phyloP scores from a whole-genome alignment of 2,329 filamentous ascomycete species.

The Mycogone perniciosa region DNA sequence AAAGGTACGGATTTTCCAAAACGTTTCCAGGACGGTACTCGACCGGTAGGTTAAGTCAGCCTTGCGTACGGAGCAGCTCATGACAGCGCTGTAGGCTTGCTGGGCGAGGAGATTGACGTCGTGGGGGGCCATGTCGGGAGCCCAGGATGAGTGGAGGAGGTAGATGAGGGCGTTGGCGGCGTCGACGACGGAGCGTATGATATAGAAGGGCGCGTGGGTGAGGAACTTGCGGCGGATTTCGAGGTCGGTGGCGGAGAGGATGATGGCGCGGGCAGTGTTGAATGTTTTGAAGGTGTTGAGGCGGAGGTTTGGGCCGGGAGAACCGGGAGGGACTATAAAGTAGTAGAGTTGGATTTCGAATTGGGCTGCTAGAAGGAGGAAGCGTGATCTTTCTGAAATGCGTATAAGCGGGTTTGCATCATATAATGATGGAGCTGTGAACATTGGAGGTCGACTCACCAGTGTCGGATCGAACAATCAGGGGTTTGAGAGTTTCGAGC shows the following conservation, averaged over 20 bases:
- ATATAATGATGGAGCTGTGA: neutral
- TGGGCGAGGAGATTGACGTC: slow-evolving; percentile 27
- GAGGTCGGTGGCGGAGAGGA: slow-evolving; percentile 37
- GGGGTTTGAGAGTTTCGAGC: slow-evolving; percentile 40
- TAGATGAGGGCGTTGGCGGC: slow-evolving; percentile 41
- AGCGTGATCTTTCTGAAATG: slow-evolving; percentile 38
- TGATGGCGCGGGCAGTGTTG: slow-evolving; percentile 40
- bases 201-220: slow-evolving; percentile 43
- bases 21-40: slow-evolving; percentile 43
- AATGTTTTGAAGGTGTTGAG: slow-evolving; percentile 42
- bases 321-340: slow-evolving; percentile 37
- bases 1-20: slow-evolving; percentile 36
- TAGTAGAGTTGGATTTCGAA: slow-evolving; percentile 51
- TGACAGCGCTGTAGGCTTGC: slow-evolving; percentile 30
- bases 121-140: slow-evolving; percentile 24
- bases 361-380: slow-evolving; percentile 42
- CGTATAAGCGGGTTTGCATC: neutral
- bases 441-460: slow-evolving; percentile 26
- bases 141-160: slow-evolving; percentile 39
- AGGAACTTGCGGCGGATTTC: slow-evolving; percentile 36
- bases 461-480: slow-evolving; percentile 41
- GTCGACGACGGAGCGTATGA: slow-evolving; percentile 41
- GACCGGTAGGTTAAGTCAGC: slow-evolving; percentile 42
- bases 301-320: slow-evolving; percentile 24
- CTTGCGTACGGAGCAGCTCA: slow-evolving; percentile 41